Evolutionary conservation across 2,329 filamentous ascomycete species (phyloP), one percentile per base, ranked within the genome.

Genomic region (Huntiella bhutanensis): DNA sequence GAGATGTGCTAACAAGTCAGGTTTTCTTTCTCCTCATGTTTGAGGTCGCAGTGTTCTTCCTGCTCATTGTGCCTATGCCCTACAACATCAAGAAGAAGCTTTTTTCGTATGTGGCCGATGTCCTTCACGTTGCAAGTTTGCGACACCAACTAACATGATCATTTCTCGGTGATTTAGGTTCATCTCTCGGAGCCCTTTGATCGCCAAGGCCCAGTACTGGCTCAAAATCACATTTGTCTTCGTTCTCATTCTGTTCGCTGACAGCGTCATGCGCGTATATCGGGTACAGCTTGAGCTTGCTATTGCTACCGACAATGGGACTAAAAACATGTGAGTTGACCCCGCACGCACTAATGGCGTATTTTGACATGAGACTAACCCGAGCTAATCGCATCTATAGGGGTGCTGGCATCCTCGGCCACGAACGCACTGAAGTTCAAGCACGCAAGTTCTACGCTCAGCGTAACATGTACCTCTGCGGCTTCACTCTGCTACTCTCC

Each of bases 391-490:
- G 12, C 46, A 36, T n/a, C 36, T 48, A 33, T 46, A 47, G 54
- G 68, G 64, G 48, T 48, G 64, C 81, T 59, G 75, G 78, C 44
- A 77, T 87, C 50, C 77, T 95, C 57, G 88, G 91, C 53, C 80
- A 84, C 60, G 91, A 96, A 62, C 88, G 91, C 53, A 86, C 93
- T 75, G 91, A 98, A 67, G 88, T 96, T 45, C 91, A 98, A 66
- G 88, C 91, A 54, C 86, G 91, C 73, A 98, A 98, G 68, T 98
- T 98, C 73, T 98, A 98, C 75, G 94, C 87, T 52, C 88, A 98
- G 70, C 87, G 91, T 64, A 98, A 98, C 77, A 98, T 98, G 91
- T 98, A 98, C 69, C 86, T 98, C 52, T 96, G 91, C 65, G 91
- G 91, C 56, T 98, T 98, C 72, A 98, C 91, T 4, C 80, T 98